Evolutionary conservation across 2,329 filamentous ascomycete species (phyloP).

Genomic region (Nectriaceae sp.): DNA sequence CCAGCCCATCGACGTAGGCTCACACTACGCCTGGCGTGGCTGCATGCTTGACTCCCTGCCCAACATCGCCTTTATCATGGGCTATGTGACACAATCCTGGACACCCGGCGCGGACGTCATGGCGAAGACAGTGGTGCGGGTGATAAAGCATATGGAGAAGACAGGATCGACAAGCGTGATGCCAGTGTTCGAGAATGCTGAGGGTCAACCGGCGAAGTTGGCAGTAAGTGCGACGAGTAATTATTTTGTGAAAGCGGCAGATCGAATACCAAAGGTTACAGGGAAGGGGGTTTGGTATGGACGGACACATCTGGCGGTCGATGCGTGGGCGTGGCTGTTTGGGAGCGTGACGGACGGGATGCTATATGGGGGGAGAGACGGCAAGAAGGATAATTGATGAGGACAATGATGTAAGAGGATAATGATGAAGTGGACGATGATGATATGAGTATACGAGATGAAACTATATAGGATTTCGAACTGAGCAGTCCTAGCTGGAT

Average conservation of each 20-base stretch:
- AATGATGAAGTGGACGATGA: too few relatives aligned
- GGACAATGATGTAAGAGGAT: neutral
- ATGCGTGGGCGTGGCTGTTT: slow-evolving; percentile 32
- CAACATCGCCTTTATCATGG: slow-evolving; percentile 62
- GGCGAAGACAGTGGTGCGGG: slow-evolving; percentile 47
- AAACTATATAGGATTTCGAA: neutral
- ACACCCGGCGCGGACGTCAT: slow-evolving; percentile 63
- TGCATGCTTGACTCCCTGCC: slow-evolving; percentile 68
- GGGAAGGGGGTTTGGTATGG: slow-evolving; percentile 39
- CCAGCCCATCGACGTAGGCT: slow-evolving; percentile 44
- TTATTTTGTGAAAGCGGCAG: slow-evolving; percentile 38
- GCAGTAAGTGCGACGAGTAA: slow-evolving; percentile 32
- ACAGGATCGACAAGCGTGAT: slow-evolving; percentile 46
- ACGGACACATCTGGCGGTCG: slow-evolving; percentile 30
- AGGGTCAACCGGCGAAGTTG: slow-evolving; percentile 23
- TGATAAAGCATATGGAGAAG: slow-evolving; percentile 55
- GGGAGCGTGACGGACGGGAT: slow-evolving; percentile 35
- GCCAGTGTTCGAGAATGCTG: slow-evolving; percentile 40
- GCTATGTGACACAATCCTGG: slow-evolving; percentile 68
- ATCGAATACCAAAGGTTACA: slow-evolving; percentile 40
- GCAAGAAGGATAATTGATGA: slow-evolving; percentile 22
- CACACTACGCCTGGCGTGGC: slow-evolving; percentile 63
- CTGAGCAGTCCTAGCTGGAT: too few relatives aligned
- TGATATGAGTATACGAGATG: neutral
- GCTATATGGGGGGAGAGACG: slow-evolving; percentile 27